Conservation (phyloP, 1,284 basidiomycete species). For the Ganoderma boninense region DNA sequence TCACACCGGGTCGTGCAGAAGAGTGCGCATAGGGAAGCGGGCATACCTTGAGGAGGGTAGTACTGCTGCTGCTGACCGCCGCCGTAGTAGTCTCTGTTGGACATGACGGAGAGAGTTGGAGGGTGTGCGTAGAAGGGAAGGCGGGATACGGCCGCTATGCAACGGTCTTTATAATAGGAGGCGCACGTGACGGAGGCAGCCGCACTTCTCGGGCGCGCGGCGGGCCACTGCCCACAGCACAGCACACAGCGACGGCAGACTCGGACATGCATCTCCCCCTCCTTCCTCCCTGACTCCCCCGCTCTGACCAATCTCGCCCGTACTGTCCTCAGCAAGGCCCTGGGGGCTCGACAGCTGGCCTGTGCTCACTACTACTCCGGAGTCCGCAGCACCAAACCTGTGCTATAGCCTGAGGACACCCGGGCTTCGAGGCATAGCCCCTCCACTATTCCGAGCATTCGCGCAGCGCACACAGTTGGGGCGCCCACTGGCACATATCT, state of each 20-base stretch:
- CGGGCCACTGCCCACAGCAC: neutral
- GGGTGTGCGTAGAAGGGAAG: conserved; percentile 20
- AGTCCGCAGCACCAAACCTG: conserved; percentile 18
- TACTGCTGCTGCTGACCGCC: conserved; percentile 58
- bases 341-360: neutral
- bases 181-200: conserved; percentile 25
- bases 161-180: conserved; percentile 25
- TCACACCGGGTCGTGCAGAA: neutral
- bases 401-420: conserved; percentile 1
- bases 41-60: conserved; percentile 72
- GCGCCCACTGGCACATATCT: neutral
- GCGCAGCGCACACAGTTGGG: neutral
- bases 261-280: neutral
- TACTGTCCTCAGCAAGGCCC: neutral
- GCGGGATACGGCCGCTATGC: conserved; percentile 17
- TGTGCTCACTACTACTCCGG: conserved; percentile 5
- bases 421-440: neutral
- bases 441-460: neutral
- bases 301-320: conserved; percentile 15
- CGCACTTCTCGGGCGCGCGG: conserved; percentile 5
- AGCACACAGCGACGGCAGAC: neutral
- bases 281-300: conserved; percentile 3
- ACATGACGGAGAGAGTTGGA: conserved; percentile 55
- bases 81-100: conserved; percentile 78
- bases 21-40: conserved; percentile 3